phyloP scores from a whole-genome alignment of 192 early-diverging fungal genomes.

The Entomortierella chlamydospora region DNA sequence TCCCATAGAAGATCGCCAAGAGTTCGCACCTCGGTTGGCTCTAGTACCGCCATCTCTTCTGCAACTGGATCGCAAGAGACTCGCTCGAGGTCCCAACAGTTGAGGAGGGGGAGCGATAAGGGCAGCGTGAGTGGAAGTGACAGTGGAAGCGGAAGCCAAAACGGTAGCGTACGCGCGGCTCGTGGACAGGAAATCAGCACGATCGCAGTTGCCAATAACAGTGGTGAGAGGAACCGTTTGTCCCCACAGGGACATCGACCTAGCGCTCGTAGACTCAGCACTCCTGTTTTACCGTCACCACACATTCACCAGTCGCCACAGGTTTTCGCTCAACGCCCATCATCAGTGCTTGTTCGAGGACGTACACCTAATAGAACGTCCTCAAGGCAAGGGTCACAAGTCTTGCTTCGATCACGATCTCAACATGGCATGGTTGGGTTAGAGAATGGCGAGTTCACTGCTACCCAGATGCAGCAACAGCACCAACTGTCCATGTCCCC shows the following conservation, averaged over 20 bases:
- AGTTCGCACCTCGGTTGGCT: background rate
- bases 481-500: constrained; percentile 27
- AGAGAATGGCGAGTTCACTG: background rate
- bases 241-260: background rate
- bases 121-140: constrained; percentile 8
- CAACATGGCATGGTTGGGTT: constrained; percentile 9
- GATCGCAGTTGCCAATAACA: constrained; percentile 25
- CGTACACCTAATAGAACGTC: constrained; percentile 33
- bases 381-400: too few relatives aligned
- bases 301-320: background rate
- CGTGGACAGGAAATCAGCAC: constrained; percentile 12
- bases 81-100: constrained; percentile 3
- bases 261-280: constrained; percentile 12
- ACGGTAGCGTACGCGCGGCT: background rate
- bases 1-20: constrained; percentile 32
- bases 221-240: background rate
- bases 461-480: background rate
- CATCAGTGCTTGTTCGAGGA: constrained; percentile 18
- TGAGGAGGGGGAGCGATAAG: constrained; percentile 6
- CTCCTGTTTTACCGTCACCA: constrained; percentile 2
- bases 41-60: background rate
- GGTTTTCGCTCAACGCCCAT: background rate
- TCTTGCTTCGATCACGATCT: constrained; percentile 1
- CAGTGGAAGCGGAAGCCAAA: constrained; percentile 23
- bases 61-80: background rate